phyloP scores from a whole-genome alignment of 192 early-diverging fungal species.

The Coemansia sp. region DNA sequence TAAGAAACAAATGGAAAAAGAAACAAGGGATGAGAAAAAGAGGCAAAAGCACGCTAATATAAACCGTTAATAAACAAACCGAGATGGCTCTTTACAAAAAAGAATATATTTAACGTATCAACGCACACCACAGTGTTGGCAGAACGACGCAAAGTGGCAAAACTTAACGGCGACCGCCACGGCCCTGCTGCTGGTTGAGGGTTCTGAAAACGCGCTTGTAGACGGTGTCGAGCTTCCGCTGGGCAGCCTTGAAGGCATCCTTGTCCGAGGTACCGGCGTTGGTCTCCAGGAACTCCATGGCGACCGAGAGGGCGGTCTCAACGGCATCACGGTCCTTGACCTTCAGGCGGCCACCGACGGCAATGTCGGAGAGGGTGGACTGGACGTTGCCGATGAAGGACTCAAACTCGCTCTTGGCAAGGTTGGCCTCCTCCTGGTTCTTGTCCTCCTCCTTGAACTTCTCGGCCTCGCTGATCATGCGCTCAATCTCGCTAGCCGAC shows the following conservation, averaged over 20 bases:
- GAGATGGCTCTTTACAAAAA: no score
- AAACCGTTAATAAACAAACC: background rate
- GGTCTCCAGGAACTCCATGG: slow-evolving; percentile 70
- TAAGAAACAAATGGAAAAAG: background rate
- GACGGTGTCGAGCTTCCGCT: slow-evolving; percentile 69
- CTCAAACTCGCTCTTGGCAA: slow-evolving; percentile 82
- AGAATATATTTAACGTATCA: no score
- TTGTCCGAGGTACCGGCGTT: slow-evolving; percentile 55
- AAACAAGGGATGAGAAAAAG: slow-evolving; percentile 5
- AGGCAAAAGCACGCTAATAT: background rate
- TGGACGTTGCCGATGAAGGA: slow-evolving; percentile 70
- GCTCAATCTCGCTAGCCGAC: slow-evolving; percentile 86
- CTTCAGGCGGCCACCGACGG: slow-evolving; percentile 68
- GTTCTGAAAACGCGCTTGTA: slow-evolving; percentile 60
- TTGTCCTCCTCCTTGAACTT: slow-evolving; percentile 78
- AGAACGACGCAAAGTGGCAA: no score
- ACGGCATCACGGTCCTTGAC: slow-evolving; percentile 66
- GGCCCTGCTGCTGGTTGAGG: slow-evolving; percentile 22
- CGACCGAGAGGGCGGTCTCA: slow-evolving; percentile 71
- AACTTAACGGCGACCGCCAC: slow-evolving; percentile 36
- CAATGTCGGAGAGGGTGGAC: slow-evolving; percentile 64
- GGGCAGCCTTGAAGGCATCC: slow-evolving; percentile 59
- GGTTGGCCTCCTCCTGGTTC: slow-evolving; percentile 66
- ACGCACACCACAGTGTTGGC: no score
- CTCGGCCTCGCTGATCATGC: slow-evolving; percentile 90